Conservation (phyloP, 2,329 filamentous ascomycete species). For the Scedosporium aurantiacum region DNA sequence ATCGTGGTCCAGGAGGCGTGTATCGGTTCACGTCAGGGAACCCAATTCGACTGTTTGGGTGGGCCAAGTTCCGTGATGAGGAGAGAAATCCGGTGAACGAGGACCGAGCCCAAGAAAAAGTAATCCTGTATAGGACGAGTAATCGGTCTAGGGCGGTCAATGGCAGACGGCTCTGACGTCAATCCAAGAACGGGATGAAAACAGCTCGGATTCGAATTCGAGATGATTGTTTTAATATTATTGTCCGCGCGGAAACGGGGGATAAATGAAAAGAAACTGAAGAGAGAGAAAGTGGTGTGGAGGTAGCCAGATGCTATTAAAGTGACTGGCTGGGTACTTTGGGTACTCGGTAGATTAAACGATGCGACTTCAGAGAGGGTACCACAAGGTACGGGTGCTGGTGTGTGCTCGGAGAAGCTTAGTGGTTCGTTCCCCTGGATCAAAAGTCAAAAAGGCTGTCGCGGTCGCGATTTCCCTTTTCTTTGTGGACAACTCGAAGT, state of each 20-base stretch:
- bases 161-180: neutral
- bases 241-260: neutral
- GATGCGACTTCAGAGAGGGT: neutral
- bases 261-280: neutral
- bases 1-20: neutral
- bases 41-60: neutral
- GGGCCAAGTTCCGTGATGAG: neutral
- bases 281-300: neutral
- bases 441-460: neutral
- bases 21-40: neutral
- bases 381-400: neutral
- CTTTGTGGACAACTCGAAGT: neutral
- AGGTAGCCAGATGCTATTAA: constrained; percentile 1
- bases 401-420: neutral
- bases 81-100: neutral
- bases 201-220: neutral
- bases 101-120: neutral
- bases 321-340: neutral
- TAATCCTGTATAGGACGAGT: neutral
- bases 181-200: neutral
- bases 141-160: neutral
- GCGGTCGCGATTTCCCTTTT: neutral
- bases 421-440: neutral
- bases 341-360: neutral
- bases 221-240: neutral